Conservation (phyloP, 2,329 filamentous ascomycete species). For the Lasiodiplodia hormozganensis region DNA sequence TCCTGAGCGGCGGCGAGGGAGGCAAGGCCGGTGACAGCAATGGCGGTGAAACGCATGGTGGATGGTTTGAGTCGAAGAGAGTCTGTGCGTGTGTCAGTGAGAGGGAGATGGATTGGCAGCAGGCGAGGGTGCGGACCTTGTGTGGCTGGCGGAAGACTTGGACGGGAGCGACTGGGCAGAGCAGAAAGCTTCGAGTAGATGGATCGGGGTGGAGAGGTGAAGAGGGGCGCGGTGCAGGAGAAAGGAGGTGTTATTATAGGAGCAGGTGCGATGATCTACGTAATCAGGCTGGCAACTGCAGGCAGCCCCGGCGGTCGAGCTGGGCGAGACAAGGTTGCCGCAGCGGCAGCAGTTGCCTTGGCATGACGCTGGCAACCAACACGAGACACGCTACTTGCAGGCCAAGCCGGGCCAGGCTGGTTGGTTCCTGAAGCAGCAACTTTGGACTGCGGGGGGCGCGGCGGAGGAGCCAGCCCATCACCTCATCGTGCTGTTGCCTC, state of each 20-base stretch:
- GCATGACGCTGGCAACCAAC: conserved; percentile 12
- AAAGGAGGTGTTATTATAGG: conserved; percentile 21
- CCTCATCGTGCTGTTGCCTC: conserved; percentile 13
- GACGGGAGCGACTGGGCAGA: not conserved
- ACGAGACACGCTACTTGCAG: conserved; percentile 13
- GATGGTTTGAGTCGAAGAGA: not conserved
- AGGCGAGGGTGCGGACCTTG: not conserved
- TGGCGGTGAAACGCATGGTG: conserved; percentile 28
- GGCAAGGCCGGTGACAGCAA: conserved; percentile 23
- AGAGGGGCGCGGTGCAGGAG: not conserved
- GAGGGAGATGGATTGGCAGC: not conserved
- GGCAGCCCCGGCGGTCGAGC: not conserved
- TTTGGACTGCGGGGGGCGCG: not conserved
- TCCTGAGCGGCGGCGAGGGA: conserved; percentile 25
- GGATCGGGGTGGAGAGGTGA: conserved; percentile 1
- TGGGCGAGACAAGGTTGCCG: conserved; percentile 20
- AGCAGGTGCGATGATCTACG: conserved; percentile 6
- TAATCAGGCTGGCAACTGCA: conserved; percentile 15
- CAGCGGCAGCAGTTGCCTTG: conserved; percentile 20
- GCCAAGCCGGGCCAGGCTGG: conserved; percentile 20
- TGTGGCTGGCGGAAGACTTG: not conserved
- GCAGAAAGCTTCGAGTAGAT: not conserved
- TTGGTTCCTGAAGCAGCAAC: conserved; percentile 15
- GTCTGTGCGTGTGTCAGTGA: not conserved
- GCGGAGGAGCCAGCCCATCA: conserved; percentile 13